phyloP scores from a whole-genome alignment of 2,329 filamentous ascomycete genomes.

The Sarocladium brachiariae region DNA sequence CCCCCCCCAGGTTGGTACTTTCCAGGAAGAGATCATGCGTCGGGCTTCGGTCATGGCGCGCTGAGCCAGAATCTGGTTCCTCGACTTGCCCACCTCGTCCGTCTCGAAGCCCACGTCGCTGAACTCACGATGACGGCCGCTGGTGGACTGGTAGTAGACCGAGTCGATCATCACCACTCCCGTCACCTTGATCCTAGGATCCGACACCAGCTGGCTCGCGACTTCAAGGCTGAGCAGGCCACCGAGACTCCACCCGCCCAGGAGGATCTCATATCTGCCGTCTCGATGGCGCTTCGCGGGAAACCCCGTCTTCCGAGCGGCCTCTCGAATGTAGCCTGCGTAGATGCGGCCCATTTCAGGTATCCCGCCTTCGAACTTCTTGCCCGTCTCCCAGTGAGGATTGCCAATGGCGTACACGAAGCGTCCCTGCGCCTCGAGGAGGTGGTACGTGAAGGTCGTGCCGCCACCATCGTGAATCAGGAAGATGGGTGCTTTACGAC shows the following conservation, averaged over 20 bases:
- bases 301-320: slow-evolving; percentile 25
- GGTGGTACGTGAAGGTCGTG: slow-evolving; percentile 51
- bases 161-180: slow-evolving; percentile 50
- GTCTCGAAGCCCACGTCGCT: slow-evolving; percentile 10
- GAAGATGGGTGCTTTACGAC: slow-evolving; percentile 20
- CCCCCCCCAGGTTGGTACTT: slow-evolving; percentile 33
- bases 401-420: slow-evolving; percentile 49
- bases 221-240: slow-evolving; percentile 46
- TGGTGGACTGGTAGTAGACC: slow-evolving; percentile 27
- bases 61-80: slow-evolving; percentile 27
- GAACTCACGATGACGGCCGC: slow-evolving; percentile 6
- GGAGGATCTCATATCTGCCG: slow-evolving; percentile 32
- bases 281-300: slow-evolving; percentile 19
- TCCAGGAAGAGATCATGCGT: slow-evolving; percentile 34
- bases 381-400: slow-evolving; percentile 40
- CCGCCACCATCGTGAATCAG: slow-evolving; percentile 57
- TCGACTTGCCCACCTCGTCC: slow-evolving; percentile 22
- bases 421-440: slow-evolving; percentile 41
- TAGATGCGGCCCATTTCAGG: slow-evolving; percentile 49
- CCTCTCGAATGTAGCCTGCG: slow-evolving; percentile 34
- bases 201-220: slow-evolving; percentile 33
- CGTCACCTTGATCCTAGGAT: slow-evolving; percentile 30
- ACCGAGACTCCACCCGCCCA: slow-evolving; percentile 52
- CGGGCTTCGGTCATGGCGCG: slow-evolving; percentile 36
- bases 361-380: slow-evolving; percentile 44